These are phyloP conservation scores for Wickerhamiella cacticola DNA, from an alignment of 805 yeast species.

Conservation along the genomic window DNA sequence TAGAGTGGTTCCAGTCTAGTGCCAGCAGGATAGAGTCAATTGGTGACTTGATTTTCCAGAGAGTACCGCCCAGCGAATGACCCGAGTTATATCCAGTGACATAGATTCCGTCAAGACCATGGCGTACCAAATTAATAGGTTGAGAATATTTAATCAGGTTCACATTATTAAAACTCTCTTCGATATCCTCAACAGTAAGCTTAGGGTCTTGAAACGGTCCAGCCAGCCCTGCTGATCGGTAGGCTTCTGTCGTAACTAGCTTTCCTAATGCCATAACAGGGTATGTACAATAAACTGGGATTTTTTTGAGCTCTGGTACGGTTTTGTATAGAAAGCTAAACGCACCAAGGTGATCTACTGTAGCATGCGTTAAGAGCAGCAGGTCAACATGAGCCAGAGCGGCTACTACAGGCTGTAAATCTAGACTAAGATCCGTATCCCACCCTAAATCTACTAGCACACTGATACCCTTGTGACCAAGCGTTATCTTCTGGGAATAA, in stretches of 20 bases:
- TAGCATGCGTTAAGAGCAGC: slow-evolving; percentile 76
- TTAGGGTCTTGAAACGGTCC: slow-evolving; percentile 41
- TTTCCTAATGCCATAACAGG: slow-evolving; percentile 83
- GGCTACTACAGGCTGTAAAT: slow-evolving; percentile 28
- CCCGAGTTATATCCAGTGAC: slow-evolving; percentile 85
- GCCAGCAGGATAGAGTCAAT: slow-evolving; percentile 78
- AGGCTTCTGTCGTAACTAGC: slow-evolving; percentile 71
- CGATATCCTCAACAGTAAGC: slow-evolving; percentile 59
- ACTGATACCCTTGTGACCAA: slow-evolving; percentile 25
- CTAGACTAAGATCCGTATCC: slow-evolving; percentile 25
- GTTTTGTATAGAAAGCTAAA: slow-evolving; percentile 51
- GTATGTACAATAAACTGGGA: slow-evolving; percentile 77
- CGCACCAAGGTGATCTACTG: slow-evolving; percentile 69
- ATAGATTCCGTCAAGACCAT: slow-evolving; percentile 23
- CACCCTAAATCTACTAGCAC: slow-evolving; percentile 33
- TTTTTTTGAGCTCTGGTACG: slow-evolving; percentile 43
- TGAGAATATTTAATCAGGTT: slow-evolving; percentile 68
- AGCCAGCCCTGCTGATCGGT: slow-evolving; percentile 56
- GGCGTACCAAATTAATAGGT: slow-evolving; percentile 38
- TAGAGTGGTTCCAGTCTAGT: slow-evolving; percentile 89
- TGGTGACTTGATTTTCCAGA: slow-evolving; percentile 66
- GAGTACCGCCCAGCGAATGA: slow-evolving; percentile 83
- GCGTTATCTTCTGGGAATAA: slow-evolving; percentile 26
- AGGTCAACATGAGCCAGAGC: slow-evolving; percentile 43
- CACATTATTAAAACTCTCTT: slow-evolving; percentile 63